Evolutionary conservation across 2,329 filamentous ascomycete genomes (phyloP).

Genomic region (Aspergillus caelatus): DNA sequence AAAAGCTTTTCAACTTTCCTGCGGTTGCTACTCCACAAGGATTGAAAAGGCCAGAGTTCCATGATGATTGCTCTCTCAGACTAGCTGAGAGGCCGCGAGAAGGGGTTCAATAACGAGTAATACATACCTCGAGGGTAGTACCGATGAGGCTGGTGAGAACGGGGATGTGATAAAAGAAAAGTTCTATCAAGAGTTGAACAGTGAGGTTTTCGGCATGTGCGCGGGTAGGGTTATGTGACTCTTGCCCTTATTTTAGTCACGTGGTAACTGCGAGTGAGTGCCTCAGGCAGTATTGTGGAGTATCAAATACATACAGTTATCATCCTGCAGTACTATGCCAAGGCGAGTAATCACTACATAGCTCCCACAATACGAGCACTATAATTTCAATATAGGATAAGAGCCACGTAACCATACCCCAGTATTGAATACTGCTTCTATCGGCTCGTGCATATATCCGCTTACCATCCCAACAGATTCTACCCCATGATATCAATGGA

Average conservation of each 20-base stretch:
- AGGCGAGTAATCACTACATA: too few species aligned
- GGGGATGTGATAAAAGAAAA: slow-evolving; percentile 23
- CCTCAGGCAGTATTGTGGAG: slow-evolving; percentile 17
- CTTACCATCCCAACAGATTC: too few species aligned
- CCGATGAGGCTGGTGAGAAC: slow-evolving; percentile 33
- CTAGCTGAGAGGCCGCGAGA: slow-evolving; percentile 45
- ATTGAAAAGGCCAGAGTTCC: slow-evolving; percentile 18
- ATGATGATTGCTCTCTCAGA: slow-evolving; percentile 48
- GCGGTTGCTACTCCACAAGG: not conserved
- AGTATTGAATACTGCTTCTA: too few species aligned
- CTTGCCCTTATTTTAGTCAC: slow-evolving; percentile 36
- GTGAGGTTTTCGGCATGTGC: slow-evolving; percentile 34
- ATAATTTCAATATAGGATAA: not conserved
- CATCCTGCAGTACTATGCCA: too few species aligned
- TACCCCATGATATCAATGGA: too few species aligned
- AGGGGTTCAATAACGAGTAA: slow-evolving; percentile 22
- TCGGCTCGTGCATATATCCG: too few species aligned
- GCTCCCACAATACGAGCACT: too few species aligned
- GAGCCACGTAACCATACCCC: too few species aligned
- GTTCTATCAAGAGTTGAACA: slow-evolving; percentile 16
- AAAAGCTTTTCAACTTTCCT: slow-evolving; percentile 5
- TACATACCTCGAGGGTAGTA: slow-evolving; percentile 46
- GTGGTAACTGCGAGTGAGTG: slow-evolving; percentile 19
- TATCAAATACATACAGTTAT: too few species aligned
- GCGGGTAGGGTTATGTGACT: slow-evolving; percentile 32